A percentile compares a stretch with the other conserved stretches of the same genome.
Conservation (phyloP, 1,284 basidiomycete genomes). For the Pholiota adiposa region DNA sequence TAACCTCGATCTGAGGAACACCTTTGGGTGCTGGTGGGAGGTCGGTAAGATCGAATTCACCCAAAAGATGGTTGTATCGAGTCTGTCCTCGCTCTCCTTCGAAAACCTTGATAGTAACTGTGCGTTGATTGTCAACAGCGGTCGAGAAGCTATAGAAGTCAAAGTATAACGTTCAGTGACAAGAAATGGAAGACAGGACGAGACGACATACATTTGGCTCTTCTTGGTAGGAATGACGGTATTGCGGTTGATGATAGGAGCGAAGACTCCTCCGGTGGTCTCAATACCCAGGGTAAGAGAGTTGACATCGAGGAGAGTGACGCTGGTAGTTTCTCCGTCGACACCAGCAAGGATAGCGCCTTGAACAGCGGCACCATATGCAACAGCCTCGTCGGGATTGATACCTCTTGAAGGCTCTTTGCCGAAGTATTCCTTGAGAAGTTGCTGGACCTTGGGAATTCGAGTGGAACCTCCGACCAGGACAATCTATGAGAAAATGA, state of each 20-base stretch:
- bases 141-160: constrained; percentile 65
- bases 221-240: constrained; percentile 91
- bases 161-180: neutral
- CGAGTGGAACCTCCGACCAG: constrained; percentile 91
- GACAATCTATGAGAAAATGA: constrained; percentile 56
- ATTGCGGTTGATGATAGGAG: constrained; percentile 83
- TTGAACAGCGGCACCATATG: constrained; percentile 92
- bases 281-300: constrained; percentile 89
- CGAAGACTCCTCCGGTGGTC: constrained; percentile 88
- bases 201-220: constrained; percentile 49
- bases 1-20: constrained; percentile 85
- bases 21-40: constrained; percentile 86
- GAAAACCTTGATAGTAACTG: constrained; percentile 77
- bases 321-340: constrained; percentile 76
- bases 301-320: constrained; percentile 69
- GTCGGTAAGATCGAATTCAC: constrained; percentile 83
- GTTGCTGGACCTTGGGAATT: constrained; percentile 87
- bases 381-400: constrained; percentile 95
- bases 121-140: constrained; percentile 53
- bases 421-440: constrained; percentile 85
- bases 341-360: constrained; percentile 86
- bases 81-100: constrained; percentile 85
- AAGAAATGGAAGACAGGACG: neutral
- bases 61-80: constrained; percentile 87
- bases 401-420: constrained; percentile 81